phyloP scores from a whole-genome alignment of 2,329 filamentous ascomycete species.

The Paecilomyces niveus region DNA sequence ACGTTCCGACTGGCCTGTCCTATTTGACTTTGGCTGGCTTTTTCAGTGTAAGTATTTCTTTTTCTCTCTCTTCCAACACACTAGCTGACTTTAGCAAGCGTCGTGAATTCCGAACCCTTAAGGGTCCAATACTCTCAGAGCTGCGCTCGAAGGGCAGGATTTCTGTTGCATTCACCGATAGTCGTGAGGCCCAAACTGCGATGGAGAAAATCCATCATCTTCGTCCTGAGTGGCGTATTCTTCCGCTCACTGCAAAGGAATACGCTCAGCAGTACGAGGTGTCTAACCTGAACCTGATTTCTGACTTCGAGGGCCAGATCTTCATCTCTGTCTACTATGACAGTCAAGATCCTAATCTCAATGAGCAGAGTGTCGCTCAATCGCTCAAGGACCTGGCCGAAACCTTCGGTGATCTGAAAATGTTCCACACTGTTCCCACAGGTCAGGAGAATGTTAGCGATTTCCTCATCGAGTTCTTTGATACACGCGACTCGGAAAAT shows the following conservation, averaged over 20 bases:
- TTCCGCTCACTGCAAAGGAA: conserved; percentile 40
- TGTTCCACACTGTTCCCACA: conserved; percentile 21
- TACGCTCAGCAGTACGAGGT: conserved; percentile 34
- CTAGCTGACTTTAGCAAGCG: conserved; percentile 14
- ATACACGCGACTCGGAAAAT: conserved; percentile 29
- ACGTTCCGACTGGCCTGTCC: conserved; percentile 21
- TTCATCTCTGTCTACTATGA: conserved; percentile 43
- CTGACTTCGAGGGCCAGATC: conserved; percentile 51
- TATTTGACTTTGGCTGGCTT: conserved; percentile 29
- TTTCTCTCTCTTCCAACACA: background rate
- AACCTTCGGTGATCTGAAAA: conserved; percentile 33
- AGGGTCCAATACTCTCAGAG: conserved; percentile 29
- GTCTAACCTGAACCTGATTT: conserved; percentile 17
- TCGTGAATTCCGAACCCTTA: conserved; percentile 29
- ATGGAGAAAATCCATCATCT: conserved; percentile 40
- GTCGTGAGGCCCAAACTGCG: conserved; percentile 51
- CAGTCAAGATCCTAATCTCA: conserved; percentile 17
- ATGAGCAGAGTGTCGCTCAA: conserved; percentile 36
- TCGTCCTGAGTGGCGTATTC: conserved; percentile 42
- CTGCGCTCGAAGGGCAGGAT: conserved; percentile 36
- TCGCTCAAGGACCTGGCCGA: conserved; percentile 36
- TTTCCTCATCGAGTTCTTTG: conserved; percentile 35
- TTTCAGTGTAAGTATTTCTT: conserved; percentile 29
- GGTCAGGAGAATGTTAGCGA: conserved; percentile 24
- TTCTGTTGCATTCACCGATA: conserved; percentile 53